Percentiles rank a stretch among this genome's conserved stretches.
These are phyloP conservation scores for Botrytis aclada DNA, from an alignment of 2,329 filamentous ascomycete species.

Conservation along the genomic window DNA sequence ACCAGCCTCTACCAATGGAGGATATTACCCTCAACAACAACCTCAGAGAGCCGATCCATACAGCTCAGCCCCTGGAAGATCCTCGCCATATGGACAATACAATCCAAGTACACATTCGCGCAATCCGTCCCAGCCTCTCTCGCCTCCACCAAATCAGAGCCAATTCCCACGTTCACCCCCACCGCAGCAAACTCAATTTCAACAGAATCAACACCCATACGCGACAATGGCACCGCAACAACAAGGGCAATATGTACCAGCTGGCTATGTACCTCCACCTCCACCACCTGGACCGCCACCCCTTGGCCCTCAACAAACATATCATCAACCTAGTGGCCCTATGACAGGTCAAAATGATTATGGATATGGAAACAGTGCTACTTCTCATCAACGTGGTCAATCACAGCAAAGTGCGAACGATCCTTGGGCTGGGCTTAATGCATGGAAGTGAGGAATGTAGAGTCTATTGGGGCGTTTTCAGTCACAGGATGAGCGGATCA, in stretches of 20 bases:
- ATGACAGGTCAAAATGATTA: constrained; percentile 54
- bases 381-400: constrained; percentile 34
- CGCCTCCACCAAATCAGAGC: constrained; percentile 49
- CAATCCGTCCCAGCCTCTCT: constrained; percentile 33
- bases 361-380: constrained; percentile 44
- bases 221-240: constrained; percentile 39
- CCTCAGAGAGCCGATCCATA: constrained; percentile 14
- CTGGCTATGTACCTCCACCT: constrained; percentile 64
- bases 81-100: constrained; percentile 45
- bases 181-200: constrained; percentile 50
- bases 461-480: neutral
- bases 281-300: constrained; percentile 64
- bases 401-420: constrained; percentile 44
- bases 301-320: constrained; percentile 49
- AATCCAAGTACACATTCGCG: constrained; percentile 40
- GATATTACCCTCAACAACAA: constrained; percentile 30
- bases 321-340: constrained; percentile 41
- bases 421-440: constrained; percentile 64
- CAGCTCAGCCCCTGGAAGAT: constrained; percentile 43
- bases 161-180: constrained; percentile 53
- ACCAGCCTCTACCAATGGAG: constrained; percentile 41
- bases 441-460: constrained; percentile 29
- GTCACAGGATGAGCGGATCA: constrained; percentile 1
- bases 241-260: constrained; percentile 48
- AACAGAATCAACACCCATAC: constrained; percentile 32